Base-by-base conservation (phyloP, 495 filamentous ascomycete species). In the Sordaria brevicollis region DNA sequence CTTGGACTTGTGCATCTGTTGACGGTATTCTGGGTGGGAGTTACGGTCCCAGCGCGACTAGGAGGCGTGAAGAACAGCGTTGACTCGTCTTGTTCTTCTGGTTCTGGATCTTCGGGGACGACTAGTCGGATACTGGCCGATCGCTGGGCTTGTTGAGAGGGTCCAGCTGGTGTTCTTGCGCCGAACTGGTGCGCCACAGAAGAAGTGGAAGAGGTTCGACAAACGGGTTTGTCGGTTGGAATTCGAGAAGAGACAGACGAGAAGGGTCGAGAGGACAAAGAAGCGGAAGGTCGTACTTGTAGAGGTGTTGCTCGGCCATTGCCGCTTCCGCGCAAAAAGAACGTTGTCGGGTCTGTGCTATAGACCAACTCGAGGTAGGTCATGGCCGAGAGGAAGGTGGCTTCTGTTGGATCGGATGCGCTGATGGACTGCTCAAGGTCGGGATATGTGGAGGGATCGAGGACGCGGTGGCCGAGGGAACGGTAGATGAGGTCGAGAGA, bases 401-500 rank as follows among this genome's bases (percentile, higher is more conserved):
- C 91, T 79, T 99, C 95, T 3, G 93, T 94, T 3, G 89, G 80
- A 77, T 98, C 95, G 17, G 90, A 88, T 4, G 89, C 86, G 43
- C 85, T 84, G 31, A 97, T 84, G 17, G 92, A 92, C 3, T 89
- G 82, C 68, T 93, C 87, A 65, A 92, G 83, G 17, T 85, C 81
- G 10, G 87, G 86, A 21, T 84, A 84, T 31, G 87, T 86, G 33
- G 82, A 83, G 57, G 82, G 84, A 69, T 91, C 86, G 67, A 92
- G 87, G 34, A 93, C 84, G 41, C 89, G 89, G 17, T 84, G 80
- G 31, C 85, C 86, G 43, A 96, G 83, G 11, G 91, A 94, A 66
- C 89, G 88, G 81, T 94, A 98, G 49, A 97, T 86, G 25, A 97
- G 85, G 74, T 98, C 94, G 29, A 98, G 89, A 7, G 92, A 87